Evolutionary conservation across 805 yeast species (phyloP).

Genomic region (Kregervanrija pseudodelftensis): DNA sequence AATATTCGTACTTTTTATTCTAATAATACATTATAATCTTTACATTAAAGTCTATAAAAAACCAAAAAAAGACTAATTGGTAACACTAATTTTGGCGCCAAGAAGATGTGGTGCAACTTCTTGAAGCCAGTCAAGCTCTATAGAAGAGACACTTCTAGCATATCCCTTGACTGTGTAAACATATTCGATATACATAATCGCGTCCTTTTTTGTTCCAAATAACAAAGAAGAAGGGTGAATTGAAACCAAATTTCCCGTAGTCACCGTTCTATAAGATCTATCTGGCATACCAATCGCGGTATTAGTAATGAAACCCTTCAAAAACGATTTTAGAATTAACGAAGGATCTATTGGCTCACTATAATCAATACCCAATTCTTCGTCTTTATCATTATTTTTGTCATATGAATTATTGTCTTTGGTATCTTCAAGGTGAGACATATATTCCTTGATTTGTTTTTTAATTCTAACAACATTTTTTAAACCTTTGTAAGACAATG

Average conservation of each 20-base stretch:
- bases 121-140: constrained; percentile 80
- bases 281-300: constrained; percentile 95
- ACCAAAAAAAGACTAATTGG: not conserved
- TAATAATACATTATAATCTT: no score
- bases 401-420: constrained; percentile 20
- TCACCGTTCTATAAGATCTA: constrained; percentile 79
- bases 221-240: constrained; percentile 87
- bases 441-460: constrained; percentile 65
- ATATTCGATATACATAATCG: constrained; percentile 89
- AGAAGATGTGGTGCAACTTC: constrained; percentile 66
- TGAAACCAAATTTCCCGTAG: constrained; percentile 76
- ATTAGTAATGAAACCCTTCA: constrained; percentile 77
- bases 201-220: constrained; percentile 77
- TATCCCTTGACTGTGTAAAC: constrained; percentile 91
- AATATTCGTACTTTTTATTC: no score
- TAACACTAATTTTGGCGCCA: constrained; percentile 30
- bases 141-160: constrained; percentile 79
- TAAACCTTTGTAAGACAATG: constrained; percentile 72
- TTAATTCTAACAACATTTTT: constrained; percentile 69
- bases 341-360: constrained; percentile 41
- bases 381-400: constrained; percentile 25
- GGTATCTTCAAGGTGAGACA: constrained; percentile 33
- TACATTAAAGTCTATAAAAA: not conserved
- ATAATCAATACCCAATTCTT: constrained; percentile 9
- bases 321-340: constrained; percentile 64